Base-by-base conservation (phyloP, 352 stramenopile species). In the Phytopythium oedochilum region DNA sequence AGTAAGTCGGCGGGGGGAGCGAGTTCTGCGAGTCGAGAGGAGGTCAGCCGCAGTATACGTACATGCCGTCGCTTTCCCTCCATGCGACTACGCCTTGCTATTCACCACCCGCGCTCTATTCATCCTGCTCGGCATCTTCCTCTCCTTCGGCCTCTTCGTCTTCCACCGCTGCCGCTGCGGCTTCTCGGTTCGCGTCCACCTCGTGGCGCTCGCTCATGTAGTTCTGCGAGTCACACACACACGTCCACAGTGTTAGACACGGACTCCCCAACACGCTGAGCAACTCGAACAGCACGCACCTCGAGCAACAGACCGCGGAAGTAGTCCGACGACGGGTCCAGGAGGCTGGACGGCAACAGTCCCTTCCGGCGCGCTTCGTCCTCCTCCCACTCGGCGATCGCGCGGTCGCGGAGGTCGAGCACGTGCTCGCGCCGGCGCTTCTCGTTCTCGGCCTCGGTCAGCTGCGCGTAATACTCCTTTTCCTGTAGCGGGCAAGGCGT, bases 191-290 rank as follows among this genome's bases (percentile, higher is more conserved):
- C 28, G 56, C 55, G 51, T 92, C 78, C 52, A 92, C 75, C 64
- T 90, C 70, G 49, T 90, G 75, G 15, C 80, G 75, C 39, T 90
- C 78, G 55, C 77, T 78, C 68, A 92, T 87, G 59, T 89, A 90
- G 54, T 83, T 74, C 76, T 90, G 32, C 42, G 53, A 17, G 17
- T 45, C 36, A 48, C n/a, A 26, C 11, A 54, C n/a, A 29, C 43
- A 59, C 49, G 26, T 28, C 23, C 35, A 59, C 42, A 68, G 36
- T 22, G n/a, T 12, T 23, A 51, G 3, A 26, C 28, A 10, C 29
- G 7, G 25, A 55, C n/a, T n/a, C n/a, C n/a, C n/a, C n/a, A n/a
- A n/a, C n/a, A n/a, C n/a, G n/a, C n/a, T n/a, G n/a, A n/a, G n/a
- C n/a, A n/a, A n/a, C n/a, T n/a, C n/a, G n/a, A n/a, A n/a, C n/a